Conservation (phyloP, 2,329 filamentous ascomycete species). For the Sporothrix inflata region DNA sequence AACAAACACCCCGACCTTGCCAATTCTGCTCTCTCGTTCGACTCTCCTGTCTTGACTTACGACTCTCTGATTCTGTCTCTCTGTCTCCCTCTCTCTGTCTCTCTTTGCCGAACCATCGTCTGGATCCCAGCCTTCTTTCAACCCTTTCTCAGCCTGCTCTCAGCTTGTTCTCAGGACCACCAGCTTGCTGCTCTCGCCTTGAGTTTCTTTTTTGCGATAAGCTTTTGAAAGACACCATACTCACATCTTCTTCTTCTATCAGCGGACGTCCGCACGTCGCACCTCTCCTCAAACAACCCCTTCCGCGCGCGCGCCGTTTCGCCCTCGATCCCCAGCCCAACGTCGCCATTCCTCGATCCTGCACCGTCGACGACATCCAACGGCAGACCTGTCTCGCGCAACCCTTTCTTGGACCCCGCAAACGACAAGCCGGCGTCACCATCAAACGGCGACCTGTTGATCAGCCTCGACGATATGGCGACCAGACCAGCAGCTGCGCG, state of each 20-base stretch:
- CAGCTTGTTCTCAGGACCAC: constrained; percentile 7
- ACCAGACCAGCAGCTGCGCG: background rate
- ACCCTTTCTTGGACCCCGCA: constrained; percentile 29
- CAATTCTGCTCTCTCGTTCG: constrained; percentile 4
- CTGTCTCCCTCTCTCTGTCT: constrained; percentile 12
- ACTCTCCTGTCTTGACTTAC: background rate
- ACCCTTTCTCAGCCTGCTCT: background rate
- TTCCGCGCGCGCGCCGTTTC: constrained; percentile 29
- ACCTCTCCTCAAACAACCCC: constrained; percentile 30
- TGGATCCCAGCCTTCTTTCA: background rate
- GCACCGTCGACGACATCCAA: background rate
- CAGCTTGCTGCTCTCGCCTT: constrained; percentile 34
- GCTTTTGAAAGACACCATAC: constrained; percentile 9
- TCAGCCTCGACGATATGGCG: constrained; percentile 27
- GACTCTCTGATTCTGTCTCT: background rate
- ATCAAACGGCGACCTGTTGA: constrained; percentile 20
- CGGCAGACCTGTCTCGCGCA: constrained; percentile 29
- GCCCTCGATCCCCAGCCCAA: constrained; percentile 25
- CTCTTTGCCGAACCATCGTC: background rate
- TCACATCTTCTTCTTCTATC: constrained; percentile 28
- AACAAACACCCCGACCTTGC: background rate
- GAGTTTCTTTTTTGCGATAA: background rate
- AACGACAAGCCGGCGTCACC: constrained; percentile 4
- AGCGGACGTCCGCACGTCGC: constrained; percentile 34
- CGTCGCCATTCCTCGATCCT: constrained; percentile 29